Base-by-base conservation (phyloP, 2,329 filamentous ascomycete genomes). In the Colletotrichum brevisporum region DNA sequence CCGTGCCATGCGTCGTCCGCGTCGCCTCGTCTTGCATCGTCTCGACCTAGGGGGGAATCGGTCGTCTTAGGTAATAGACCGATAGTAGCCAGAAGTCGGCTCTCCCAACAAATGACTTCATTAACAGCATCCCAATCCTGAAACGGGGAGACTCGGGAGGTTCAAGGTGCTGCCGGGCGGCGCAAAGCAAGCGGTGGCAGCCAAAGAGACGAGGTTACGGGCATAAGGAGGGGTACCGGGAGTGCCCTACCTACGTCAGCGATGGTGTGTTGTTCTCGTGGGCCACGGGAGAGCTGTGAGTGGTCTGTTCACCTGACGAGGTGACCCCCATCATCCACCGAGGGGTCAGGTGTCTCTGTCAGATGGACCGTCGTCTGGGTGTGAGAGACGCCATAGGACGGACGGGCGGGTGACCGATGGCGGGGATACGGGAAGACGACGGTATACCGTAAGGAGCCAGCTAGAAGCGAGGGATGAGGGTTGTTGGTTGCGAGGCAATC, bases 201-300 rank as follows among this genome's bases (percentile, higher is more conserved):
- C 55, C 24, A 47, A 4, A 5, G 39, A 52, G 16, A 26, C 39
- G 53, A 64, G 53, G 24, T 31, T 48, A 21, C 54, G 31, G 53
- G 66, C 50, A 56, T 66, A 26, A 66, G 39, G 66, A 60, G 62
- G 62, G 56, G 55, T 50, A 52, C 45, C 36, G 63, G 62, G 48
- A 52, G 45, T 55, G 26, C 67, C 67, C 51, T 69, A 66, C 57
- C 24, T 63, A 70, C 67, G 67, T 70, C 67, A 70, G 56, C 21
- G 57, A 39, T 63, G 56, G 63, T 70, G 67, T 62, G 67, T 62
- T 70, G 63, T 70, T 70, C 67, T 67, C 67, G 67, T 70, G 67
- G 67, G 64, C 67, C 56, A 18, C 48, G 24, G 36, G 47, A 62
- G 47, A 56, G 57, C 58, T 63, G 53, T 70, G 67, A 70, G 57